Percentiles rank a stretch among this genome's conserved stretches.
phyloP scores from a whole-genome alignment of 345 rosid genomes.

The Bruguiera sexangula region DNA sequence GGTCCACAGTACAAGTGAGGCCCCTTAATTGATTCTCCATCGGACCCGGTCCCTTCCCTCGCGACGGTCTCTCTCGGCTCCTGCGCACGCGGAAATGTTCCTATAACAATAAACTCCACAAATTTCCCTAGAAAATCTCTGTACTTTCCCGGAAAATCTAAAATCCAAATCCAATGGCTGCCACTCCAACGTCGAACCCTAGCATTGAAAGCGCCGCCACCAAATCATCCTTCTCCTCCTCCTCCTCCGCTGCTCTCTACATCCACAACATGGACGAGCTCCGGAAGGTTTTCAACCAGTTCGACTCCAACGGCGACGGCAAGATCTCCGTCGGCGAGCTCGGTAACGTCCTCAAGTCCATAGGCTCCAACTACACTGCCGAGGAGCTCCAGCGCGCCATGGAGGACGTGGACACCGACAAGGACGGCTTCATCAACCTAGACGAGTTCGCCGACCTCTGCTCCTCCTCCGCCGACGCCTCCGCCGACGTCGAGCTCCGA shows the following conservation, averaged over 20 bases:
- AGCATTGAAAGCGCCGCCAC: background rate
- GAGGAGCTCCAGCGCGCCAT: constrained; percentile 53
- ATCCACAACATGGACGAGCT: constrained; percentile 39
- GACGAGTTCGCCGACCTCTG: constrained; percentile 65
- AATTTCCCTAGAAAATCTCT: background rate
- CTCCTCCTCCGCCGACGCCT: constrained; percentile 39
- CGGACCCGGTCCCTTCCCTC: too few species aligned
- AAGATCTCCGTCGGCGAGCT: constrained; percentile 78
- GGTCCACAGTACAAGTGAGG: too few species aligned
- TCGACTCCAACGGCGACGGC: constrained; percentile 84
- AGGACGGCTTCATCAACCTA: constrained; percentile 65
- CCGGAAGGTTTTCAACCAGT: constrained; percentile 62
- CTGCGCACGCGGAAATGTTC: background rate
- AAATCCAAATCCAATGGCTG: background rate
- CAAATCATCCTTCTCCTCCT: background rate
- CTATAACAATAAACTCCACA: background rate
- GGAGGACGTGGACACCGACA: constrained; percentile 72
- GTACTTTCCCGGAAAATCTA: background rate
- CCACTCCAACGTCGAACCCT: background rate
- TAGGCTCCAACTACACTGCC: constrained; percentile 48
- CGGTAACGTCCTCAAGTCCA: constrained; percentile 52
- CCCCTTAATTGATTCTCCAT: too few species aligned
- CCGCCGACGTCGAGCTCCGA: constrained; percentile 46
- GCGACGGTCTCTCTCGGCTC: too few species aligned
- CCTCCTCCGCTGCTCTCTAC: background rate